phyloP scores from a whole-genome alignment of 1,139 yeast species.

The Yamadazyma atlantica region DNA sequence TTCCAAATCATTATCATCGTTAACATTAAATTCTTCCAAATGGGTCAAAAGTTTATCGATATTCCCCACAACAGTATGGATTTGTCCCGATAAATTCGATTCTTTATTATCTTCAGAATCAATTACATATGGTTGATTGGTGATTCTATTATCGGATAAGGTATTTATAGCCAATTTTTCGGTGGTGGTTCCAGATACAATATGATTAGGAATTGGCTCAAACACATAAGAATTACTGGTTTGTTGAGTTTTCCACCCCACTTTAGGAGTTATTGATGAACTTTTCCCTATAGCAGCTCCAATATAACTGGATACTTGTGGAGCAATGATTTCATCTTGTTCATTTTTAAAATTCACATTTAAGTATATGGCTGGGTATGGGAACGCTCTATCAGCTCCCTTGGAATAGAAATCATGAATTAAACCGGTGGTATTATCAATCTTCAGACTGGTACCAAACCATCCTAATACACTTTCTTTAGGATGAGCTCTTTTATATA shows the following conservation, averaged over 20 bases:
- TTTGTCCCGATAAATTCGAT: constrained; percentile 50
- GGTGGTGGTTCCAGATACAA: constrained; percentile 55
- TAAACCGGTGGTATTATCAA: constrained; percentile 77
- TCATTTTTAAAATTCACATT: constrained; percentile 52
- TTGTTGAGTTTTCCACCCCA: constrained; percentile 17
- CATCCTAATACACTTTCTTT: constrained; percentile 83
- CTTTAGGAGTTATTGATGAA: constrained; percentile 18
- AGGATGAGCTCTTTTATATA: constrained; percentile 79
- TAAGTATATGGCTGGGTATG: constrained; percentile 78
- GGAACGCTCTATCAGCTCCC: constrained; percentile 66
- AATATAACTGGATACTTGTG: constrained; percentile 64
- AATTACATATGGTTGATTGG: constrained; percentile 18
- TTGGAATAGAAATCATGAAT: constrained; percentile 82
- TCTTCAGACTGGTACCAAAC: constrained; percentile 69
- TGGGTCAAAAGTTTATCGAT: constrained; percentile 57
- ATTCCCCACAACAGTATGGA: constrained; percentile 50
- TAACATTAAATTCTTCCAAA: constrained; percentile 47
- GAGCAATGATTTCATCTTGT: constrained; percentile 35
- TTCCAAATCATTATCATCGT: constrained; percentile 44
- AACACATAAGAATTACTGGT: constrained; percentile 58
- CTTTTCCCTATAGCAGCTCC: constrained; percentile 71
- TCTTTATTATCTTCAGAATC: constrained; percentile 15
- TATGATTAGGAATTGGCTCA: constrained; percentile 72
- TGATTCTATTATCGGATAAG: constrained; percentile 24
- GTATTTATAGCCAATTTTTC: constrained; percentile 59